Evolutionary conservation across 768 basidiomycete genomes (phyloP).

Genomic region (Suillus brevipes): DNA sequence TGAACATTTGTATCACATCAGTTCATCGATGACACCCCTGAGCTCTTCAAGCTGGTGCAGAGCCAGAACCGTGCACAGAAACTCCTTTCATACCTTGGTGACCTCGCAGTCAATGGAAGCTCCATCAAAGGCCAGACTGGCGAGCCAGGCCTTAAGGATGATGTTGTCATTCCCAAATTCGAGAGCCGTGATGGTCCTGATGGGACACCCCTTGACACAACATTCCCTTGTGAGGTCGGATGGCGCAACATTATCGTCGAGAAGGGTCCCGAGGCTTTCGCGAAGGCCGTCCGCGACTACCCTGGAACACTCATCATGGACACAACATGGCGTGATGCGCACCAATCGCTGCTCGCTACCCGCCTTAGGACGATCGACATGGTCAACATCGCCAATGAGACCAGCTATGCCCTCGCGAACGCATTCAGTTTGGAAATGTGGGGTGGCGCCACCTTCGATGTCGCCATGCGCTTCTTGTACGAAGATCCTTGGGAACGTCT

Average conservation of each 20-base stretch:
- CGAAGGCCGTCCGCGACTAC: slow-evolving; percentile 95
- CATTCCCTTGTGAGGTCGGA: slow-evolving; percentile 80
- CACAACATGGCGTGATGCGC: slow-evolving; percentile 99
- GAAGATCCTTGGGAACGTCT: slow-evolving; percentile 99
- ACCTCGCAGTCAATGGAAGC: slow-evolving; percentile 96
- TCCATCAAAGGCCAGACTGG: slow-evolving; percentile 96
- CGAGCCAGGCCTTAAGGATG: slow-evolving; percentile 91
- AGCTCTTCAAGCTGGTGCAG: slow-evolving; percentile 97
- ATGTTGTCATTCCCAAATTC: slow-evolving; percentile 81
- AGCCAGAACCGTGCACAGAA: slow-evolving; percentile 99
- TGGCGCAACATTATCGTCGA: slow-evolving; percentile 99
- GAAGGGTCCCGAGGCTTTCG: slow-evolving; percentile 96
- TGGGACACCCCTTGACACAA: slow-evolving; percentile 74
- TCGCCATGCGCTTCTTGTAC: slow-evolving; percentile 98
- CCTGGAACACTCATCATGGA: slow-evolving; percentile 96
- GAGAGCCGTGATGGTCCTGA: slow-evolving; percentile 76
- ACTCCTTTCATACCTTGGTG: slow-evolving; percentile 93
- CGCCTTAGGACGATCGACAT: slow-evolving; percentile 95
- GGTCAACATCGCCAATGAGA: slow-evolving; percentile 98
- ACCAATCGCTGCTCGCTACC: slow-evolving; percentile 96
- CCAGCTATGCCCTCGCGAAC: slow-evolving; percentile 90
- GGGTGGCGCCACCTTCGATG: slow-evolving; percentile 99
- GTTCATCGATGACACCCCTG: slow-evolving; percentile 99
- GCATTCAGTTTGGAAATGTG: slow-evolving; percentile 98
- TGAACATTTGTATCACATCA: slow-evolving; percentile 30